A percentile compares a stretch with the other conserved stretches of the same genome.
Conservation (phyloP, 306 rosid genomes). For the Oxytropis ochrocephala region DNA sequence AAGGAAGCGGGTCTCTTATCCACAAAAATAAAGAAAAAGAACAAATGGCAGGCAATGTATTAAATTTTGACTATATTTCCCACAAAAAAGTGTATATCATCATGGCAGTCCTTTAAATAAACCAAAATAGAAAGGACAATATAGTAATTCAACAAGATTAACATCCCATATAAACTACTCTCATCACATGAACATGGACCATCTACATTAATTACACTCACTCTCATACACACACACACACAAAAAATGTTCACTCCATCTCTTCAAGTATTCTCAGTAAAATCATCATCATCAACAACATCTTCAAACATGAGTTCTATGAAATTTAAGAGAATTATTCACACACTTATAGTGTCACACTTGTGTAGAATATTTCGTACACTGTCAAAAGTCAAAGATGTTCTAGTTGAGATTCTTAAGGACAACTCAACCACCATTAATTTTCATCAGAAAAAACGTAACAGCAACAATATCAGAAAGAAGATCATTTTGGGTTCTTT, state of each 20-base stretch:
- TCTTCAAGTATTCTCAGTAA: slow-evolving; percentile 47
- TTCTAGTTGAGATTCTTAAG: slow-evolving; percentile 34
- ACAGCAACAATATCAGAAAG: slow-evolving; percentile 25
- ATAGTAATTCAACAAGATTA: slow-evolving; percentile 24
- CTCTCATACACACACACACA: neutral
- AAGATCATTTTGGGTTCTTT: slow-evolving; percentile 76
- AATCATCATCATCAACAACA: slow-evolving; percentile 19
- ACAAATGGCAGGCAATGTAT: neutral
- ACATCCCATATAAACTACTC: slow-evolving; percentile 20
- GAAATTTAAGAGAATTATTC: slow-evolving; percentile 60
- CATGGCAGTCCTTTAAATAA: slow-evolving; percentile 50
- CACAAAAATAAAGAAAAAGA: slow-evolving; percentile 17
- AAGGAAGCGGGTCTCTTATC: slow-evolving; percentile 33
- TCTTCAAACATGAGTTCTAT: slow-evolving; percentile 44
- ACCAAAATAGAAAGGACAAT: slow-evolving; percentile 42
- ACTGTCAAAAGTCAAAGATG: slow-evolving; percentile 51
- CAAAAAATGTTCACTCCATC: slow-evolving; percentile 58
- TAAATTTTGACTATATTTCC: slow-evolving; percentile 15
- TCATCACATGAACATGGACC: neutral
- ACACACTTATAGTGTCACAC: slow-evolving; percentile 57
- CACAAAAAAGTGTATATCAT: slow-evolving; percentile 22
- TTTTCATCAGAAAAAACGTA: slow-evolving; percentile 19
- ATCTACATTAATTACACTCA: neutral
- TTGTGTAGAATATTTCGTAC: slow-evolving; percentile 51
- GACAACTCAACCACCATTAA: slow-evolving; percentile 26